Percentiles rank a stretch among this genome's conserved stretches.
Conservation (phyloP, 2,329 filamentous ascomycete genomes). For the Stachybotrys chartarum region DNA sequence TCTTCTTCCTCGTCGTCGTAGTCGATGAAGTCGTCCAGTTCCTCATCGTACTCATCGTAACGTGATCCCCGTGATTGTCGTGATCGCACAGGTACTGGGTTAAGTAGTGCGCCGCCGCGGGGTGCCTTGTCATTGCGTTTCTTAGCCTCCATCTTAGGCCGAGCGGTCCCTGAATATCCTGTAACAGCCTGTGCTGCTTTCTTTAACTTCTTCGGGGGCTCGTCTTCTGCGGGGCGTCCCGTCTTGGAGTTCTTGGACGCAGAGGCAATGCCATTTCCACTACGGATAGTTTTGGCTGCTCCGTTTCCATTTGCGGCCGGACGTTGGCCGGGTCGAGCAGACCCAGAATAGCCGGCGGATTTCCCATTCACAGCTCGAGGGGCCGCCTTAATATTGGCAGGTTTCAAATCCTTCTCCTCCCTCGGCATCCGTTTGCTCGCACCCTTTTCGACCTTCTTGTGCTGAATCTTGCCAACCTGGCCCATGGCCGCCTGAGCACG, state of each 20-base stretch:
- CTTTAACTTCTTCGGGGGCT: constrained; percentile 47
- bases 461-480: constrained; percentile 65
- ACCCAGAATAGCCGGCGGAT: constrained; percentile 22
- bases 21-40: constrained; percentile 55
- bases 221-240: constrained; percentile 24
- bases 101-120: constrained; percentile 34
- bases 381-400: constrained; percentile 2
- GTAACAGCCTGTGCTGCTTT: constrained; percentile 56
- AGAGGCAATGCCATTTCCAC: constrained; percentile 9
- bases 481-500: constrained; percentile 54
- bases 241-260: constrained; percentile 6
- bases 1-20: constrained; percentile 47
- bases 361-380: constrained; percentile 4
- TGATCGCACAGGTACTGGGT: constrained; percentile 20
- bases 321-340: constrained; percentile 19
- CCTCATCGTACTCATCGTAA: constrained; percentile 56
- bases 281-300: constrained; percentile 11
- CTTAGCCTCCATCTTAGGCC: constrained; percentile 39
- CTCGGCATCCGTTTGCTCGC: constrained; percentile 41
- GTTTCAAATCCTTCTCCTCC: constrained; percentile 13
- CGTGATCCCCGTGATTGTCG: constrained; percentile 24
- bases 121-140: constrained; percentile 24
- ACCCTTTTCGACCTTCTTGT: constrained; percentile 64
- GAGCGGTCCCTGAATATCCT: constrained; percentile 58
- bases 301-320: constrained; percentile 15